Evolutionary conservation across 1,139 yeast genomes (phyloP).

Genomic region (Candida sp.): DNA sequence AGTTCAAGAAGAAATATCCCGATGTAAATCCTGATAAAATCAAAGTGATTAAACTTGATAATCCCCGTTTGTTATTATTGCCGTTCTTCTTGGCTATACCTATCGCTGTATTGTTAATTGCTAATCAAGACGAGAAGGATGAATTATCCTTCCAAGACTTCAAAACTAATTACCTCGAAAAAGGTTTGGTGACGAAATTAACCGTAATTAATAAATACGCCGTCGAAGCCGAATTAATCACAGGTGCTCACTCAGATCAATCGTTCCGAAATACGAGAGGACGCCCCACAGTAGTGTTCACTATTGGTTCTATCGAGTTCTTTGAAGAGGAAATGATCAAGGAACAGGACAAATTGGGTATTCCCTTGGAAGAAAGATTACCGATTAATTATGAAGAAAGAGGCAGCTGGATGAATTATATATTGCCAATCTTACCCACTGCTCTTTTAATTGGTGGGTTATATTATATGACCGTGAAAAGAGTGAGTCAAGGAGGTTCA

Average conservation of each 20-base stretch:
- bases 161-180: conserved; percentile 75
- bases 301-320: conserved; percentile 70
- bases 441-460: conserved; percentile 67
- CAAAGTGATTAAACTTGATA: conserved; percentile 28
- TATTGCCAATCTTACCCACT: conserved; percentile 67
- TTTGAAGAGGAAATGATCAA: conserved; percentile 67
- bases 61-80: conserved; percentile 16
- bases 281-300: conserved; percentile 51
- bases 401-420: conserved; percentile 52
- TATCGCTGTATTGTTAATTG: conserved; percentile 12
- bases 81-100: conserved; percentile 6
- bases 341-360: conserved; percentile 58
- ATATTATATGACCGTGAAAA: conserved; percentile 62
- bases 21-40: conserved; percentile 27
- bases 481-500: conserved; percentile 45
- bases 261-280: conserved; percentile 35
- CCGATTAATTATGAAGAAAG: conserved; percentile 66
- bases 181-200: conserved; percentile 76
- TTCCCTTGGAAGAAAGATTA: conserved; percentile 57
- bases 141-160: conserved; percentile 89
- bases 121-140: conserved; percentile 14
- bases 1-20: conserved; percentile 29
- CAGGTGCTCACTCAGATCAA: conserved; percentile 47
- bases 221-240: conserved; percentile 75
- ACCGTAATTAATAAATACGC: conserved; percentile 71